phyloP scores from a whole-genome alignment of 192 early-diverging fungal species.

The Chytriomyces sp. region DNA sequence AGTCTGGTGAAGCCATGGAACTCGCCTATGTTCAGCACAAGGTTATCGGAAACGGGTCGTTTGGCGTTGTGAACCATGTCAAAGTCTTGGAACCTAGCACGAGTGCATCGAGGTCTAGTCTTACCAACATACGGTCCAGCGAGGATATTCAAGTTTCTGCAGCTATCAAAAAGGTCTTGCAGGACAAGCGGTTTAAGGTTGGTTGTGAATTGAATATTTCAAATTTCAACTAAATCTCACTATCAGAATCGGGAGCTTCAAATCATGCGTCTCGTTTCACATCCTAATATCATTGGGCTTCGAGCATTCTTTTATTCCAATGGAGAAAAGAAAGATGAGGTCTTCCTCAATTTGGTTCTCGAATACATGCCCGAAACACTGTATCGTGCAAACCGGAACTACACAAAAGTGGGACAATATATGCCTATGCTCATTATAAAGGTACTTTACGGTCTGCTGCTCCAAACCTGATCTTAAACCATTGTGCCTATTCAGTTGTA shows the following conservation, averaged over 20 bases:
- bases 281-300: constrained; percentile 91
- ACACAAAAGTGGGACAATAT: constrained; percentile 85
- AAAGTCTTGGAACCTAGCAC: constrained; percentile 57
- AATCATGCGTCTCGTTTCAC: constrained; percentile 89
- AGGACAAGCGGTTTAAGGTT: constrained; percentile 99
- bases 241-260: constrained; percentile 92
- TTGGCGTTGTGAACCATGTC: constrained; percentile 97
- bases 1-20: constrained; percentile 80
- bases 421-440: constrained; percentile 96
- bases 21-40: constrained; percentile 90
- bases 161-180: constrained; percentile 98
- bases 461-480: not conserved
- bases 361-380: constrained; percentile 98
- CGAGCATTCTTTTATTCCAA: constrained; percentile 93
- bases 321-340: constrained; percentile 93
- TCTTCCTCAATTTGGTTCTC: constrained; percentile 93
- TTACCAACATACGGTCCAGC: constrained; percentile 47
- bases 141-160: constrained; percentile 59
- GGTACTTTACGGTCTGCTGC: constrained; percentile 28
- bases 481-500: constrained; percentile 62
- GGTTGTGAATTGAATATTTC: too few species aligned
- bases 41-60: constrained; percentile 95
- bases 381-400: constrained; percentile 89
- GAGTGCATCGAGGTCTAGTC: not conserved
- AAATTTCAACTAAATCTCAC: too few species aligned